A percentile compares a stretch with the other conserved stretches of the same genome.
phyloP scores from a whole-genome alignment of 129 eudicot species.

The Pulicaria dysenterica region DNA sequence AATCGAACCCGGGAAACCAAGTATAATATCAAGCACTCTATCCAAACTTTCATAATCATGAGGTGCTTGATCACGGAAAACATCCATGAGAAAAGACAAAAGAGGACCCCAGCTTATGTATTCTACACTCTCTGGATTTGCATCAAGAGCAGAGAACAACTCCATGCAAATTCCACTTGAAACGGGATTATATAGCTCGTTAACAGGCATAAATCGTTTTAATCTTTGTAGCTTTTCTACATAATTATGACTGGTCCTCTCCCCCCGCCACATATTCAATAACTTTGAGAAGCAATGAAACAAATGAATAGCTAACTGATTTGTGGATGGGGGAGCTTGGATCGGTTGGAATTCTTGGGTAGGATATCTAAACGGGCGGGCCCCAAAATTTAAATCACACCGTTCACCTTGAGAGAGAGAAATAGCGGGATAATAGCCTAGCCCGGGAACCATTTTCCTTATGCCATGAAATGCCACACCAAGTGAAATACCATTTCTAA shows the following conservation, averaged over 20 bases:
- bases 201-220: slow-evolving; percentile 77
- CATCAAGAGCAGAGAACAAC: slow-evolving; percentile 54
- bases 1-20: slow-evolving; percentile 62
- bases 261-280: slow-evolving; percentile 65
- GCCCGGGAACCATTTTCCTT: slow-evolving; percentile 88
- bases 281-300: slow-evolving; percentile 72
- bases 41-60: slow-evolving; percentile 85
- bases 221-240: slow-evolving; percentile 74
- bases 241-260: slow-evolving; percentile 52
- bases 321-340: slow-evolving; percentile 67
- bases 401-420: slow-evolving; percentile 97
- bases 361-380: slow-evolving; percentile 74
- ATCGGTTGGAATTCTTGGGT: slow-evolving; percentile 77
- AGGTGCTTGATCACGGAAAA: slow-evolving; percentile 73
- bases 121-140: slow-evolving; percentile 58
- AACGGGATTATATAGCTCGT: slow-evolving; percentile 69
- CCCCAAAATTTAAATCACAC: slow-evolving; percentile 91
- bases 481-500: slow-evolving; percentile 84
- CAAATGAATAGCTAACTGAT: slow-evolving; percentile 48
- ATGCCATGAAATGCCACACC: slow-evolving; percentile 88
- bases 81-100: slow-evolving; percentile 70
- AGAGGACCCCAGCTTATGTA: slow-evolving; percentile 84
- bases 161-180: slow-evolving; percentile 78
- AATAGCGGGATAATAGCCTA: slow-evolving; percentile 93
- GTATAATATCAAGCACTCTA: slow-evolving; percentile 72